These are phyloP conservation scores for Zygosaccharomyces sapae DNA, from an alignment of 1,139 yeast genomes.

Conservation along the genomic window DNA sequence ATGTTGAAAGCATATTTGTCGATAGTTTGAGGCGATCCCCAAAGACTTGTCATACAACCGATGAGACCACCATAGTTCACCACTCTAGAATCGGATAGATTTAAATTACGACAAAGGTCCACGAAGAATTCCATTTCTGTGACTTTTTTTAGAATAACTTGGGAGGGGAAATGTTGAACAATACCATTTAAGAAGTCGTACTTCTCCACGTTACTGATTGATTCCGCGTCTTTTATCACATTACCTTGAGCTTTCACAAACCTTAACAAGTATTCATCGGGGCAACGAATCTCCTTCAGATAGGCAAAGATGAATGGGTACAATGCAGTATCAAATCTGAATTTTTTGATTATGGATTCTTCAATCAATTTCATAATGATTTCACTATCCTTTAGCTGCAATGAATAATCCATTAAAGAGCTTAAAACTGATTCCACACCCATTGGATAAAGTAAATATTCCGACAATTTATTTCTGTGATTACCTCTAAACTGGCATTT, in stretches of 20 bases:
- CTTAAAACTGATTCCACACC: constrained; percentile 27
- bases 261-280: constrained; percentile 35
- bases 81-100: constrained; percentile 17
- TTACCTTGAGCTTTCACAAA: constrained; percentile 37
- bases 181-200: constrained; percentile 34
- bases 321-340: constrained; percentile 31
- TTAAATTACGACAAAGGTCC: constrained; percentile 24
- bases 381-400: constrained; percentile 35
- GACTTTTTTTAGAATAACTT: constrained; percentile 23
- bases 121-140: constrained; percentile 34
- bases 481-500: constrained; percentile 14
- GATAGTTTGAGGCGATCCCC: constrained; percentile 30
- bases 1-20: constrained; percentile 27
- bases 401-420: constrained; percentile 33
- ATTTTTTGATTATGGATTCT: constrained; percentile 39
- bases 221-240: constrained; percentile 12
- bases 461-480: constrained; percentile 19
- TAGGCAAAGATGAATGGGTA: constrained; percentile 37
- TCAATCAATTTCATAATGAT: constrained; percentile 37
- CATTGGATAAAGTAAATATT: constrained; percentile 27
- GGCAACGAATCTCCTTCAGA: constrained; percentile 28
- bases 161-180: constrained; percentile 24
- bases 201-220: constrained; percentile 8
- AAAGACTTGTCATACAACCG: constrained; percentile 27
- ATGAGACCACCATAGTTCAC: constrained; percentile 30